Conservation (phyloP, 1,139 yeast genomes). For the Geotrichum aggregatum region DNA sequence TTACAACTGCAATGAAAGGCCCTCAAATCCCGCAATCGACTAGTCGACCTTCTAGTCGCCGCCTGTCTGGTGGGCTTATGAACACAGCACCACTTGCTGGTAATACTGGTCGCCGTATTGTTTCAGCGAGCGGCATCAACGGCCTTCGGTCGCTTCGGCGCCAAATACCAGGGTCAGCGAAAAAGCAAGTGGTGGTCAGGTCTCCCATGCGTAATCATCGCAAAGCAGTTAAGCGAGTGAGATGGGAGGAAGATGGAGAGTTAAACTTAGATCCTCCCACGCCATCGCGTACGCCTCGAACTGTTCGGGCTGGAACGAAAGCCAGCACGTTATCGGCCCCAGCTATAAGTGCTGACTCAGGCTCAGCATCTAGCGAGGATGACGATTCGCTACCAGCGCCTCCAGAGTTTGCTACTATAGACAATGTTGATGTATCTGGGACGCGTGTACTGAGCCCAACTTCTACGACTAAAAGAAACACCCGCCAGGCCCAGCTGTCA, state of each 20-base stretch:
- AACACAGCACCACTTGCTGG: neutral
- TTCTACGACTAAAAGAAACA: too few relatives aligned
- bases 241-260: constrained; percentile 31
- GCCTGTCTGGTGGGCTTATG: neutral
- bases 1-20: neutral
- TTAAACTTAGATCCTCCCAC: constrained; percentile 8
- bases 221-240: constrained; percentile 29
- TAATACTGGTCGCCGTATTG: neutral
- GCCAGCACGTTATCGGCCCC: neutral
- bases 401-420: neutral
- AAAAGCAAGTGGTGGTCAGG: constrained; percentile 21
- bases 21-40: neutral
- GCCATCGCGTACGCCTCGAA: neutral
- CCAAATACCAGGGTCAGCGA: neutral
- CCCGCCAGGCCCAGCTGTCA: neutral
- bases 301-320: neutral
- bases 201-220: constrained; percentile 25
- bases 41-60: neutral
- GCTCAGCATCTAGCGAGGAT: neutral
- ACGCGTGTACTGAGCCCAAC: neutral
- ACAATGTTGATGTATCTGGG: neutral
- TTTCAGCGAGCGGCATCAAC: neutral
- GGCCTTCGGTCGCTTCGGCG: neutral
- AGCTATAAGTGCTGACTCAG: too few relatives aligned
- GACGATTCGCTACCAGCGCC: neutral